Base-by-base conservation (phyloP, 208 protist species). In the Trypanosoma mega region DNA sequence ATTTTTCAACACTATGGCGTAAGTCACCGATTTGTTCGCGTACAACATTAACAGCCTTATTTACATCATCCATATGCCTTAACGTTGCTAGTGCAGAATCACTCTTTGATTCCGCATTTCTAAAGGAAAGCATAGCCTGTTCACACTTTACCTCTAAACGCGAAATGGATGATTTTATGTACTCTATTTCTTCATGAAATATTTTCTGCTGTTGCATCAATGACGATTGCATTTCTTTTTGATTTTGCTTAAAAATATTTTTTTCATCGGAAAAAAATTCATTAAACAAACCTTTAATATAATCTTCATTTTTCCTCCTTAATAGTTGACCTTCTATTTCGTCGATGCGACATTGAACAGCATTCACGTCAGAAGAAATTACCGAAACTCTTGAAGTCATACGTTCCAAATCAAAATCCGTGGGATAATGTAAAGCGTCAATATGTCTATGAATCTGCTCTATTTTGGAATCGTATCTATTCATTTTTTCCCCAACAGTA, bases 401-500 rank as follows among this genome's bases (percentile, higher is more conserved):
- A 36, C 30, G 21, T 27, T 3, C 29, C 12, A 18, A 4, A 9
- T 60, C 23, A 2, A 59, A 49, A 54, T 41, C 52, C 16, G 37
- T 58, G 30, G 33, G 39, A 16, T 3, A 7, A 37, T 46, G n/a
- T 23, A 68, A 27, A 12, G 50, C 62, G 34, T 9, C 30, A 33
- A 68, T n/a, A 21, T 34, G 23, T 54, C 26, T 34, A 39, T 60
- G 56, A 51, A 68, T 27, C 4, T 2, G 2, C 3, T 60, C 49
- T 2, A 60, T 36, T 21, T 68, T 44, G 16, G 21, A 46, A 34
- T n/a, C 12, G 3, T 52, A 27, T 34, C 43, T 47, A 0, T 49
- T 53, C 33, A 21, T 53, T 24, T 53, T 34, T 41, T 45, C 29
- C 24, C 46, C 30, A 53, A 60, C 6, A 9, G 26, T 23, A 37